phyloP scores from a whole-genome alignment of 1,284 basidiomycete genomes.

The Polyporus tsugae region DNA sequence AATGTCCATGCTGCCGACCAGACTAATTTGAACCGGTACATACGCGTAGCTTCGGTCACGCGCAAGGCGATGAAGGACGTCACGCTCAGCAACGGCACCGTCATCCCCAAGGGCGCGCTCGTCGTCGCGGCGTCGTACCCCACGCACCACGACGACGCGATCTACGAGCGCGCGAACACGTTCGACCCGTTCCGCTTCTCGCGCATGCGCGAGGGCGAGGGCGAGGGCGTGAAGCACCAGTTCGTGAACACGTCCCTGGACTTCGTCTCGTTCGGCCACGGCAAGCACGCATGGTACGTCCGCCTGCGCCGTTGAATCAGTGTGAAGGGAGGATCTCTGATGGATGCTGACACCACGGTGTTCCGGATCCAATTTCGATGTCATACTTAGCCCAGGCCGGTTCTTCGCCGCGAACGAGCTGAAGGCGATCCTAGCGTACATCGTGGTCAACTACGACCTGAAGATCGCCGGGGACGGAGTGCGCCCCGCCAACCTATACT shows the following conservation, averaged over 20 bases:
- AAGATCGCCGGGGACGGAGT: slow-evolving; percentile 46
- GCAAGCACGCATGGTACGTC: slow-evolving; percentile 7
- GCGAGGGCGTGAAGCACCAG: slow-evolving; percentile 37
- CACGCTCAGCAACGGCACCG: slow-evolving; percentile 53
- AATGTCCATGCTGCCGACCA: not conserved
- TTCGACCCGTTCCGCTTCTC: slow-evolving; percentile 21
- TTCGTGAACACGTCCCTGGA: slow-evolving; percentile 35
- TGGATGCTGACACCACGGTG: not conserved
- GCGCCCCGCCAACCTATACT: slow-evolving; percentile 33
- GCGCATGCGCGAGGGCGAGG: slow-evolving; percentile 28
- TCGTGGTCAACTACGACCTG: slow-evolving; percentile 55
- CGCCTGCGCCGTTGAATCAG: not conserved
- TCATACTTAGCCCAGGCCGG: slow-evolving; percentile 50
- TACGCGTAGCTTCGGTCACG: slow-evolving; percentile 42
- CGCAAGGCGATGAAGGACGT: slow-evolving; percentile 48
- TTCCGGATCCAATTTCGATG: too few species aligned
- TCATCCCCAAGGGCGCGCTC: slow-evolving; percentile 45
- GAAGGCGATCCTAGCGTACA: slow-evolving; percentile 54
- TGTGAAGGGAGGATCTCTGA: too few species aligned
- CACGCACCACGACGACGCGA: slow-evolving; percentile 26
- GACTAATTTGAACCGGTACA: not conserved
- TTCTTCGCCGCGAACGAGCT: slow-evolving; percentile 57
- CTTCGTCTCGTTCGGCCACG: slow-evolving; percentile 40
- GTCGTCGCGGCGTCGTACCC: slow-evolving; percentile 15
- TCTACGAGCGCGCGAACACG: slow-evolving; percentile 22